Base-by-base conservation (phyloP, 352 stramenopile genomes). In the Pythium periplocum region DNA sequence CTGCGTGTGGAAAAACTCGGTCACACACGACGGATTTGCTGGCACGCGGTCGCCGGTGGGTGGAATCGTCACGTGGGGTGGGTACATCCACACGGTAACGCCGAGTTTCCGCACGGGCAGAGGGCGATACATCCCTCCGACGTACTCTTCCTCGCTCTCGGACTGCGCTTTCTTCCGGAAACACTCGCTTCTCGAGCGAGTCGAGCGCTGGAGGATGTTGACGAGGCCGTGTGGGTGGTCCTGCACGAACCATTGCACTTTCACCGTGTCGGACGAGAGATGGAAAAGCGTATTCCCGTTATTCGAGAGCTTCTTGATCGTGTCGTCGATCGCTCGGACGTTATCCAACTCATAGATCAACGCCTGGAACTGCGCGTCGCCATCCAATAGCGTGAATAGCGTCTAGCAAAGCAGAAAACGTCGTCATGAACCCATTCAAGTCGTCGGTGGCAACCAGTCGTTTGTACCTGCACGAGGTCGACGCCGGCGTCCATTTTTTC, bases 21-120 rank as follows among this genome's bases (percentile, higher is more conserved):
- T 71, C 10, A 68, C 67, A 49, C 55, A 68, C 10, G 47, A 45
- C 44, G 68, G 53, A 45, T 75, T 68, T 30, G 45, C 52, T 17
- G 79, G 79, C 7, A 87, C 77, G 12, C 67, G 79, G 26, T 83
- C 64, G 33, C 73, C 77, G 2, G 71, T 88, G 0, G 67, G 57
- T 50, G 81, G 76, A 32, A 91, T 81, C 41, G 63, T 60, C 9
- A 87, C 78, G 34, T 87, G 68, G 10, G 70, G 74, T 11, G 81
- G 81, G 50, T 91, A 91, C 46, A 91, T 67, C 81, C 81, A 91
- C 46, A 78, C 70, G 9, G 61, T 62, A n/a, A 91, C 62, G 4
- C 73, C 74, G 36, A 82, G 48, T 38, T 72, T 85, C 30, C 78
- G 69, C 50, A 85, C 55, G 0, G 78, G 77, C 44, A 88, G 53